Conservation (phyloP, 106 monocot species). For the Acorus calamus region DNA sequence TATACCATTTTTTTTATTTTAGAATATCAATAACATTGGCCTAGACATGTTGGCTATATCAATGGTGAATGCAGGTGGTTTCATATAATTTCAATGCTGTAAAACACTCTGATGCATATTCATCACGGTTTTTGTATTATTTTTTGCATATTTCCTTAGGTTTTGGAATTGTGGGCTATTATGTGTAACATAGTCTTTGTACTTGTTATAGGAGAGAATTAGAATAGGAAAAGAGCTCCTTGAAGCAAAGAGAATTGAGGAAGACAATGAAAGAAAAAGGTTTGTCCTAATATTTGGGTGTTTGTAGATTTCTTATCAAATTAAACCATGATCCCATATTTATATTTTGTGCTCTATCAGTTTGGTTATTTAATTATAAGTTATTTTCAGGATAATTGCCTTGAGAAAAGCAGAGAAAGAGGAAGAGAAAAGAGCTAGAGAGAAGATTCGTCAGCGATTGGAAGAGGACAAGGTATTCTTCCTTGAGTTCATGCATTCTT, state of each 20-base stretch:
- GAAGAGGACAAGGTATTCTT: constrained; percentile 79
- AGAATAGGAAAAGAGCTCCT: constrained; percentile 87
- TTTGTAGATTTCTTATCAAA: no score
- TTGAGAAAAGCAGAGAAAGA: constrained; percentile 84
- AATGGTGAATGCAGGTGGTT: no score
- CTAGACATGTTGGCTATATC: no score
- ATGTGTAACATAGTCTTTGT: background rate
- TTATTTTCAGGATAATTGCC: constrained; percentile 50
- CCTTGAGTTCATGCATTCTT: no score
- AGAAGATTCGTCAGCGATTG: constrained; percentile 76
- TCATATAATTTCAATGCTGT: no score
- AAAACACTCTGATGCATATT: no score
- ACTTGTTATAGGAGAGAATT: constrained; percentile 66
- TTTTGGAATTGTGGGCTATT: no score
- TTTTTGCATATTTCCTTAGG: no score
- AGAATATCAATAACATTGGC: no score
- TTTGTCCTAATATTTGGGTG: constrained; percentile 8
- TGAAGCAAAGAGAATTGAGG: constrained; percentile 89
- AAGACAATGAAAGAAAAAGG: constrained; percentile 96
- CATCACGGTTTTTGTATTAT: background rate
- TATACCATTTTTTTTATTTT: no score
- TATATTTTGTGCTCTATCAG: no score
- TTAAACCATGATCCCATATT: no score
- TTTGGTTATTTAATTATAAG: background rate
- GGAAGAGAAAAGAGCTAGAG: constrained; percentile 96